Evolutionary conservation across 192 early-diverging fungal species (phyloP).

Genomic region (Chytriomyces hyalinus): DNA sequence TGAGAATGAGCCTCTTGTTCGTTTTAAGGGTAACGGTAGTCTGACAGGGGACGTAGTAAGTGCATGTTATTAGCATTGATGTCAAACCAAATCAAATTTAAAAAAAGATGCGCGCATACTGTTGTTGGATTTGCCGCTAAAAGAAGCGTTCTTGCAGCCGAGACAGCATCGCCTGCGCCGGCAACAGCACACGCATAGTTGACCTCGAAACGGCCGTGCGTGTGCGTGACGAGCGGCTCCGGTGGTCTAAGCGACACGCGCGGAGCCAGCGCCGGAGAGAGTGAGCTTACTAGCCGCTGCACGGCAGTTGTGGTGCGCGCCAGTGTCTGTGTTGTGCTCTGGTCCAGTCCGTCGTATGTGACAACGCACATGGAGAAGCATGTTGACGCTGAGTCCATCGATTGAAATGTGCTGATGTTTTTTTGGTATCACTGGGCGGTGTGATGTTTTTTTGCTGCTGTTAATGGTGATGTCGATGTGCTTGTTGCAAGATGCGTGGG

Average conservation of each 20-base stretch:
- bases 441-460: neutral
- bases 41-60: conserved; percentile 17
- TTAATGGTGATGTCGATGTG: neutral
- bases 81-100: neutral
- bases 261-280: neutral
- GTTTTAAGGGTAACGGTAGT: conserved; percentile 51
- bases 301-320: neutral
- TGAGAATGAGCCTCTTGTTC: conserved; percentile 50
- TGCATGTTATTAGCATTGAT: neutral
- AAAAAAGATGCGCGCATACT: conserved; percentile 34
- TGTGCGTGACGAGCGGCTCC: conserved; percentile 26
- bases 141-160: conserved; percentile 30
- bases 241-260: conserved; percentile 15
- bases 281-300: neutral
- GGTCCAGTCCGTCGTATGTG: conserved; percentile 17
- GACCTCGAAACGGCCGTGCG: conserved; percentile 38
- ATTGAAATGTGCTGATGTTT: neutral
- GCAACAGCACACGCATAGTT: conserved; percentile 36
- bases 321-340: neutral
- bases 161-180: conserved; percentile 35
- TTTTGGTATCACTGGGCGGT: neutral
- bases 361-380: conserved; percentile 9
- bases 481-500: too few species aligned
- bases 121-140: conserved; percentile 45
- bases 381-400: neutral